Percentiles rank a stretch among this genome's conserved stretches.
Conservation (phyloP, 2,329 filamentous ascomycete genomes). For the Neonectria punicea region DNA sequence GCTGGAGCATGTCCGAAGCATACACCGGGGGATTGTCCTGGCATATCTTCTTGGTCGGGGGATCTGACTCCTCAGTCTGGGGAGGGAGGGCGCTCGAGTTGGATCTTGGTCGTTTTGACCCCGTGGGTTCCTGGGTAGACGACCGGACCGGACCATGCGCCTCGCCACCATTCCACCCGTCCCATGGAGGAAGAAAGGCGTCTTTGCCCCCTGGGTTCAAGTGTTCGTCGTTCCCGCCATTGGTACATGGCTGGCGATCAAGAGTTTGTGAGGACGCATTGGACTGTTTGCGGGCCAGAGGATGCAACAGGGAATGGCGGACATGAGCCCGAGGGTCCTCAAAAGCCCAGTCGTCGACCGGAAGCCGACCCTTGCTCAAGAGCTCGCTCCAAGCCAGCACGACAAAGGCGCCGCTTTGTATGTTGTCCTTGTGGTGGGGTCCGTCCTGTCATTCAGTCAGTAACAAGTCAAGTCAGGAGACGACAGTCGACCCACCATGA, state of each 20-base stretch:
- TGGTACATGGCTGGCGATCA: background rate
- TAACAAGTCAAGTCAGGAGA: background rate
- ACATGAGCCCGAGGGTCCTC: background rate
- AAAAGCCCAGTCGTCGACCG: background rate
- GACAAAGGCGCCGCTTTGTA: background rate
- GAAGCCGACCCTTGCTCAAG: background rate
- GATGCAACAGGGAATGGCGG: background rate
- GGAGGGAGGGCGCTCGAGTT: background rate
- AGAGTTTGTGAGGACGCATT: background rate
- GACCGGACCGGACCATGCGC: background rate
- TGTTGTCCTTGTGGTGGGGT: background rate
- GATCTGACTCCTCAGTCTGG: background rate
- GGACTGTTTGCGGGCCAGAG: background rate
- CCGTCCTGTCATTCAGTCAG: background rate
- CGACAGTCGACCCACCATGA: background rate
- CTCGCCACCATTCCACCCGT: background rate
- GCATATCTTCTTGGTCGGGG: background rate
- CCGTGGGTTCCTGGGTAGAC: background rate
- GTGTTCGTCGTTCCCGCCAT: background rate
- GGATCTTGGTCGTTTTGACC: background rate
- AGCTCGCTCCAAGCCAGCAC: background rate
- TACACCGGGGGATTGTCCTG: background rate
- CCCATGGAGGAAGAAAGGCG: background rate
- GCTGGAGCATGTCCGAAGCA: background rate
- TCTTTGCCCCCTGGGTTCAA: background rate